Evolutionary conservation across 1,284 basidiomycete genomes (phyloP).

Genomic region (Thelephora terrestris): DNA sequence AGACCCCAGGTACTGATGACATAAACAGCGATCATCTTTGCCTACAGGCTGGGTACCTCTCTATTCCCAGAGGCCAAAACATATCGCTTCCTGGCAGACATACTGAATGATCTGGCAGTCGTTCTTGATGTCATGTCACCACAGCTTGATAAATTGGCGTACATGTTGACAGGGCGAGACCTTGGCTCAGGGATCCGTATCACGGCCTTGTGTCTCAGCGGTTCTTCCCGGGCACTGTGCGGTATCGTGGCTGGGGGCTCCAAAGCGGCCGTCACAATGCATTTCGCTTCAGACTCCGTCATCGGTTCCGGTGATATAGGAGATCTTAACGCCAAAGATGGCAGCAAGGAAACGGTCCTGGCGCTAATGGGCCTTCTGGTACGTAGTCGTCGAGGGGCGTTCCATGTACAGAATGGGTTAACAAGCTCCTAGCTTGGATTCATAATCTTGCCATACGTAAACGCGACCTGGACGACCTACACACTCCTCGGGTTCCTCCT

Average conservation of each 20-base stretch:
- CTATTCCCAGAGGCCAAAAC: constrained; percentile 61
- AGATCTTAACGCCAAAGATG: constrained; percentile 61
- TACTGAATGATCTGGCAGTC: constrained; percentile 51
- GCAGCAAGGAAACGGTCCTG: constrained; percentile 60
- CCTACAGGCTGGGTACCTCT: constrained; percentile 50
- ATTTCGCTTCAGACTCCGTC: constrained; percentile 43
- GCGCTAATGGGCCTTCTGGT: constrained; percentile 59
- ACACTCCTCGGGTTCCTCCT: constrained; percentile 40
- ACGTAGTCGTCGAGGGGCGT: constrained; percentile 15
- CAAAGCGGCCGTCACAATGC: constrained; percentile 57
- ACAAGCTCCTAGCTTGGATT: constrained; percentile 39
- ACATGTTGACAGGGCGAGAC: constrained; percentile 3
- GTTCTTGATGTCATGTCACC: constrained; percentile 53
- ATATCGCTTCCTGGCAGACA: constrained; percentile 60
- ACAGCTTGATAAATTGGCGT: constrained; percentile 22
- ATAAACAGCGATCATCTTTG: constrained; percentile 45
- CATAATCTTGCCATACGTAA: constrained; percentile 44
- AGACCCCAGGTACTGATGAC: background rate
- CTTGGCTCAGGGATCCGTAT: constrained; percentile 31
- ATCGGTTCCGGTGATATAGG: constrained; percentile 45
- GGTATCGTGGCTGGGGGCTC: constrained; percentile 53
- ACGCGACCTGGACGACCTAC: constrained; percentile 39
- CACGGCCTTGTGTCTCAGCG: constrained; percentile 43
- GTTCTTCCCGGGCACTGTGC: constrained; percentile 46
- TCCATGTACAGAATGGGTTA: background rate